Base-by-base conservation (phyloP, 352 stramenopile genomes). In the Phytopythium cucurbitacearum region DNA sequence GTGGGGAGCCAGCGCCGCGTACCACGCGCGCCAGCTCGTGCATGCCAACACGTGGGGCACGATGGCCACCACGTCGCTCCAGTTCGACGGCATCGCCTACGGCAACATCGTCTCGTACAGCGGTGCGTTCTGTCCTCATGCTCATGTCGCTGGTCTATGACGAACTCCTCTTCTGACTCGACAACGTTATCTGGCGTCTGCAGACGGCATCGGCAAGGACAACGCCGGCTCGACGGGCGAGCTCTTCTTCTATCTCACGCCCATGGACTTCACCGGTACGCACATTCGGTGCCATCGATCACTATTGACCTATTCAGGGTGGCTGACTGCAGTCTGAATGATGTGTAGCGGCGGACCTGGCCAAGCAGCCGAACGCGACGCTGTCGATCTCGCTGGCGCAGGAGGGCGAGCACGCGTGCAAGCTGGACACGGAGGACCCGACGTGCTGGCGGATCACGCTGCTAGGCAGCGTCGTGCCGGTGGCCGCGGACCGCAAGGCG, bases 381-480 rank as follows among this genome's bases (percentile, higher is more conserved):
- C 57, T 89, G 35, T 66, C 74, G 3, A 86, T 91, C 55, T 77
- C 78, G 16, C 76, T 83, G 60, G 72, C 66, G 7, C 78, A 89
- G 55, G 47, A 76, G 12, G 72, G 67, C 15, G 21, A 65, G 35
- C 43, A 71, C 52, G 68, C 66, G n/a, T 89, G 76, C 57, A 82
- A 85, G 50, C 82, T 78, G 64, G 80, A 91, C 49, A 66, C 74
- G 8, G 62, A 83, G 59, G 76, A 90, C 66, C 80, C 80, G 13
- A 90, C 80, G 15, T 90, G 80, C 67, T 87, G 74, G 76, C 85
- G 85, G 45, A 32, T 86, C 46, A 79, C 72, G 48, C 51, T 90
- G 34, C 64, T 72, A 2, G 80, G 80, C 47, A 71, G 69, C 9
- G 68, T 90, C 40, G 57, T 69, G n/a, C 76, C 71, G 6, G 71